Evolutionary conservation across 768 basidiomycete species (phyloP), one percentile per base, ranked within the genome.

Genomic region (Boletus sp.): DNA sequence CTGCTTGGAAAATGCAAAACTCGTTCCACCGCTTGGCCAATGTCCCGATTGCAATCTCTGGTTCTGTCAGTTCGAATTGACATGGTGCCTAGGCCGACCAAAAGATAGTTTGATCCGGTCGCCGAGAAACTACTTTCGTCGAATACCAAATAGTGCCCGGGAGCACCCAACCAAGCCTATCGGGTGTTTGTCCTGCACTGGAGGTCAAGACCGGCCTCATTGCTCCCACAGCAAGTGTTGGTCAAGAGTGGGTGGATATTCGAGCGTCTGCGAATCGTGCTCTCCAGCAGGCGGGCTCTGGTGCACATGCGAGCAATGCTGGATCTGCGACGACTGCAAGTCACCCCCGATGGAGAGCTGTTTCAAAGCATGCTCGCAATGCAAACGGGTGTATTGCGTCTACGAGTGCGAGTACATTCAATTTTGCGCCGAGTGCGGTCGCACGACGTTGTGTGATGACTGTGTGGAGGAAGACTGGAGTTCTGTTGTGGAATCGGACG

Each of bases 241-340:
- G 62, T 68, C 67, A 8, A 52, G 54, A 33, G 35, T 30, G 36
- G 48, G 39, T 5, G 52, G 54, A n/a, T 49, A 56, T 8, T 52
- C 46, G 28, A 55, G 48, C 50, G 47, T 67, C 20, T 67, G 67
- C 40, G 30, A 40, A n/a, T 50, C 54, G 29, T 69, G 67, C 36
- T 54, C 61, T 30, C 58, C 65, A 0, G 56, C 24, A 14, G 65
- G 56, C 3, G 67, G 67, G 9, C 50, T 69, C 35, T 52, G 60
- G 60, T 68, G 67, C 45, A 44, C 44, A 2, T 68, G 68, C 59
- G 45, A 57, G 39, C 49, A 50, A 20, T 57, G 53, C 47, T 65
- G 68, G 67, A 40, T 59, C 11, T 68, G 67, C 50, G 66, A 69
- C 35, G 63, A 67, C 47, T 69, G 67, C 58, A 53, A 48, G 47